These are phyloP conservation scores for Xylaria multiplex DNA, from an alignment of 2,329 filamentous ascomycete genomes.

Conservation along the genomic window DNA sequence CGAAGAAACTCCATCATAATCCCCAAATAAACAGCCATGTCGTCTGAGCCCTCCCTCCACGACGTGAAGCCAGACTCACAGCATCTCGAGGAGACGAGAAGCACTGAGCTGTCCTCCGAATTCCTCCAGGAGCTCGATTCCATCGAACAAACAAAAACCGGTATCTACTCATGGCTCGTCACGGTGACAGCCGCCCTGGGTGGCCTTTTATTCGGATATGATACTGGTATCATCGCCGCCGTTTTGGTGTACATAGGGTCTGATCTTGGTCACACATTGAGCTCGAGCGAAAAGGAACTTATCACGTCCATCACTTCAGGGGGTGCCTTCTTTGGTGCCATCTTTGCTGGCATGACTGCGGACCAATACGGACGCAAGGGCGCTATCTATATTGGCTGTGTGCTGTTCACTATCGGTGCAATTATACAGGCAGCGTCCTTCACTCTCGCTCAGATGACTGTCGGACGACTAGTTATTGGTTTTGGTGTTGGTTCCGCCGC, in stretches of 20 bases:
- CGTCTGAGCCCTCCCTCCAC: slow-evolving; percentile 11
- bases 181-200: slow-evolving; percentile 13
- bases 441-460: slow-evolving; percentile 55
- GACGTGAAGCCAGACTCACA: slow-evolving; percentile 4
- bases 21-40: not conserved
- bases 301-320: slow-evolving; percentile 63
- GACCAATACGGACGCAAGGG: slow-evolving; percentile 40
- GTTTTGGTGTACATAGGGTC: slow-evolving; percentile 45
- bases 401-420: slow-evolving; percentile 54
- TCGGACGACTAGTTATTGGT: slow-evolving; percentile 59
- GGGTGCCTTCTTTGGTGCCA: slow-evolving; percentile 57
- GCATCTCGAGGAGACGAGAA: slow-evolving; percentile 7
- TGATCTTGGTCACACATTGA: slow-evolving; percentile 15
- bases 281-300: slow-evolving; percentile 57
- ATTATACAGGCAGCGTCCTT: slow-evolving; percentile 51
- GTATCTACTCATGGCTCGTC: slow-evolving; percentile 20
- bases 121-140: slow-evolving; percentile 11
- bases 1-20: not conserved
- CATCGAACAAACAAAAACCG: slow-evolving; percentile 15
- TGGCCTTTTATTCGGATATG: slow-evolving; percentile 20
- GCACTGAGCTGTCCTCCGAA: not conserved
- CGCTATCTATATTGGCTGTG: slow-evolving; percentile 54
- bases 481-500: slow-evolving; percentile 60
- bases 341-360: slow-evolving; percentile 42
- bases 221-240: slow-evolving; percentile 27